These are phyloP conservation scores for Tuber umbilicatum DNA, from an alignment of 495 filamentous ascomycete species.

Conservation along the genomic window DNA sequence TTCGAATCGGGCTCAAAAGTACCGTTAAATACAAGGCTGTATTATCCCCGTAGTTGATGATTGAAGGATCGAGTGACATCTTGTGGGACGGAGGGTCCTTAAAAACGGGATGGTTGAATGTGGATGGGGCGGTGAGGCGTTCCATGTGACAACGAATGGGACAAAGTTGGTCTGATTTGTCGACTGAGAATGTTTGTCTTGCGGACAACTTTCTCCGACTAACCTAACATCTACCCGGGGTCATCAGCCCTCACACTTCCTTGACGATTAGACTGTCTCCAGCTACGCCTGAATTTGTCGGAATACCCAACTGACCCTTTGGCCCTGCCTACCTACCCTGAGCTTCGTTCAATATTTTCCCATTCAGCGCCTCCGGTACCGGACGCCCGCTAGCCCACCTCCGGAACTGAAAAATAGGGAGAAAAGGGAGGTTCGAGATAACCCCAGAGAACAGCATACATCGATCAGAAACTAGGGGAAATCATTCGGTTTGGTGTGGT, in stretches of 20 bases:
- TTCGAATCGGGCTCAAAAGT: not conserved
- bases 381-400: not conserved
- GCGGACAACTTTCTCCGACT: not conserved
- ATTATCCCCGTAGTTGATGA: not conserved
- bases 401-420: not conserved
- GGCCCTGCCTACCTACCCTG: not conserved
- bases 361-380: not conserved
- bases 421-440: not conserved
- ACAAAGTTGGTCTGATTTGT: not conserved
- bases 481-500: not conserved
- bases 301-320: not conserved
- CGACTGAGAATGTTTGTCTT: not conserved
- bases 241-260: not conserved
- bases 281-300: not conserved
- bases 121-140: not conserved
- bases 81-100: not conserved
- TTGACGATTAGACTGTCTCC: not conserved
- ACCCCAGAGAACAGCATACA: not conserved
- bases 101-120: not conserved
- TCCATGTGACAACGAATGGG: not conserved
- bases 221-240: not conserved
- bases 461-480: not conserved
- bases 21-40: not conserved
- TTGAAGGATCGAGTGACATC: not conserved
- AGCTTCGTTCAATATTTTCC: not conserved